Conservation (phyloP, 768 basidiomycete species). For the Podaxis sp. region DNA sequence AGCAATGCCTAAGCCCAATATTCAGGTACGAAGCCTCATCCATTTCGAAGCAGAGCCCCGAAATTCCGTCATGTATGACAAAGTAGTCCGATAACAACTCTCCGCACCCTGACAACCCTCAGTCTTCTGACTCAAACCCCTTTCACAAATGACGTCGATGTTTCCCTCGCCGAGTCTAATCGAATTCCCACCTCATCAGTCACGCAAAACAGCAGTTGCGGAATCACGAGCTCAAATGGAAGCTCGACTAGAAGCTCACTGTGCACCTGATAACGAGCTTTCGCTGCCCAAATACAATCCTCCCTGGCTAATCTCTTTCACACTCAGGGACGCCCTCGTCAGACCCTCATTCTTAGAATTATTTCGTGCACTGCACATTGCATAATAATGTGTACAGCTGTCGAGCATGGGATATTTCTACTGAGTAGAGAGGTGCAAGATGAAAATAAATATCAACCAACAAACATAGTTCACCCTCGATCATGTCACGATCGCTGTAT, state of each 20-base stretch:
- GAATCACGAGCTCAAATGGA: neutral
- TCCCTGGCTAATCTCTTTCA: no score
- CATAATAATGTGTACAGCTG: no score
- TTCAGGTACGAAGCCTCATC: neutral
- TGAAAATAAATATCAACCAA: neutral
- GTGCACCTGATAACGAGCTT: neutral
- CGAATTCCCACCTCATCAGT: neutral
- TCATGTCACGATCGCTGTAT: neutral
- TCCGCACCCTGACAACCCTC: neutral
- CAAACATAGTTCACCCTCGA: neutral
- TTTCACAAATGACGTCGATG: neutral
- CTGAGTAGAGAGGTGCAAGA: neutral
- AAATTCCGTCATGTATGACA: neutral
- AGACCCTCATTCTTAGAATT: neutral
- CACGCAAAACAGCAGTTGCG: neutral
- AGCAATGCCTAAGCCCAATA: neutral
- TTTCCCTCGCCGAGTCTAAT: neutral
- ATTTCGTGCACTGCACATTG: neutral
- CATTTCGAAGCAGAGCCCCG: neutral
- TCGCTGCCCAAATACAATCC: neutral
- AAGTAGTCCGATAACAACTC: no score
- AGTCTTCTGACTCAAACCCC: neutral
- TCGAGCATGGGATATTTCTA: neutral
- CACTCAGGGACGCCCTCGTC: no score
- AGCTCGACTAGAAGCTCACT: neutral